These are phyloP conservation scores for Coemansia sp. DNA, from an alignment of 192 early-diverging fungal genomes.

Conservation along the genomic window DNA sequence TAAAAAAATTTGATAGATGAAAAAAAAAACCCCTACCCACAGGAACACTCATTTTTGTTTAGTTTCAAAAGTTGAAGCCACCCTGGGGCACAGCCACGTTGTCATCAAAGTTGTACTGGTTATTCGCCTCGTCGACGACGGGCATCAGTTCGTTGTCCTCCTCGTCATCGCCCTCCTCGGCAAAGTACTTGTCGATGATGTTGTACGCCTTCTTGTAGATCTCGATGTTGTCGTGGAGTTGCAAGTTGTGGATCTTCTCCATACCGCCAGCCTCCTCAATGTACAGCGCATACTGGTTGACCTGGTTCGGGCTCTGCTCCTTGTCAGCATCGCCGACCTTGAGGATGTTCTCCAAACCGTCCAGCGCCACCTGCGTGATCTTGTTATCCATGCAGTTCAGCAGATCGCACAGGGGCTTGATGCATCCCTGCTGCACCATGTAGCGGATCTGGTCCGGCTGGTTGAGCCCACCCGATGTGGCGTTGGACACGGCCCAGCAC, in stretches of 20 bases:
- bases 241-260: slow-evolving; percentile 92
- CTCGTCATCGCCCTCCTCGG: slow-evolving; percentile 80
- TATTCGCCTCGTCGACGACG: slow-evolving; percentile 70
- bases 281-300: slow-evolving; percentile 85
- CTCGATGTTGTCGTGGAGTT: slow-evolving; percentile 92
- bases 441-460: slow-evolving; percentile 93
- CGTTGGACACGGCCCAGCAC: slow-evolving; percentile 99
- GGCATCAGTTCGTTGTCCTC: slow-evolving; percentile 63
- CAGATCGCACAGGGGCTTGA: slow-evolving; percentile 94
- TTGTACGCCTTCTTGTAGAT: slow-evolving; percentile 96
- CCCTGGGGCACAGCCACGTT: slow-evolving; percentile 69
- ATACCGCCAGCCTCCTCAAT: slow-evolving; percentile 95
- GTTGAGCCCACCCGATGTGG: slow-evolving; percentile 89
- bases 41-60: neutral
- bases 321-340: slow-evolving; percentile 92
- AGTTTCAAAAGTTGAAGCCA: slow-evolving; percentile 76
- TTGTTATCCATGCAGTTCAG: slow-evolving; percentile 89
- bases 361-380: slow-evolving; percentile 95
- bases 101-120: slow-evolving; percentile 76
- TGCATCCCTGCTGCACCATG: slow-evolving; percentile 88
- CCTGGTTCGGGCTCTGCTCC: slow-evolving; percentile 49
- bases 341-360: slow-evolving; percentile 96
- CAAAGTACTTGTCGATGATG: slow-evolving; percentile 97
- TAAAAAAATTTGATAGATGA: neutral
- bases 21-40: neutral